Evolutionary conservation across 1,139 yeast genomes (phyloP).

Genomic region (Scheffersomyces illinoinensis): DNA sequence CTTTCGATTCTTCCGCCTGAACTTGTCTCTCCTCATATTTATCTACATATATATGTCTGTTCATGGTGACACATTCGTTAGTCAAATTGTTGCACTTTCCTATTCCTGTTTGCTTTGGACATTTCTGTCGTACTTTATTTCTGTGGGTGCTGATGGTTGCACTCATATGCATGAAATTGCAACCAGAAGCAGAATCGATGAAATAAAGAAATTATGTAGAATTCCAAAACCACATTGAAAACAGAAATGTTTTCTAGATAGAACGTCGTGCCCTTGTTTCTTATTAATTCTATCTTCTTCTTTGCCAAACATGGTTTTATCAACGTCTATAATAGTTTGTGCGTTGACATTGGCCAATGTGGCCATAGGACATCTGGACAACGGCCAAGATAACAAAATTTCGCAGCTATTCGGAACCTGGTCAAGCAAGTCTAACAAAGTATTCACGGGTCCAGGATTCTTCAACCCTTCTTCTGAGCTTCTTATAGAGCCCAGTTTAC

Average conservation of each 20-base stretch:
- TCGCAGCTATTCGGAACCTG: constrained; percentile 26
- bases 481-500: constrained; percentile 28
- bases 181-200: background rate
- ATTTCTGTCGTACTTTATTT: background rate
- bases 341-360: background rate
- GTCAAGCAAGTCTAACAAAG: constrained; percentile 27
- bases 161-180: background rate
- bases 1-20: too few species aligned
- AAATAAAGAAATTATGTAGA: background rate
- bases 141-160: background rate
- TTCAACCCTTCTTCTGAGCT: constrained; percentile 32
- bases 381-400: background rate
- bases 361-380: background rate
- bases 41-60: too few species aligned
- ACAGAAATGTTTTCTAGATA: background rate
- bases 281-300: background rate
- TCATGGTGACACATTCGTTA: background rate
- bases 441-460: constrained; percentile 28
- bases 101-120: too few species aligned
- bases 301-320: background rate
- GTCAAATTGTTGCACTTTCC: background rate
- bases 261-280: background rate
- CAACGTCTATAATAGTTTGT: background rate
- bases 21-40: too few species aligned
- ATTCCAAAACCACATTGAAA: background rate